Conservation (phyloP, 176 grass and related monocot genomes). For the Hsuehochloa calcarea region DNA sequence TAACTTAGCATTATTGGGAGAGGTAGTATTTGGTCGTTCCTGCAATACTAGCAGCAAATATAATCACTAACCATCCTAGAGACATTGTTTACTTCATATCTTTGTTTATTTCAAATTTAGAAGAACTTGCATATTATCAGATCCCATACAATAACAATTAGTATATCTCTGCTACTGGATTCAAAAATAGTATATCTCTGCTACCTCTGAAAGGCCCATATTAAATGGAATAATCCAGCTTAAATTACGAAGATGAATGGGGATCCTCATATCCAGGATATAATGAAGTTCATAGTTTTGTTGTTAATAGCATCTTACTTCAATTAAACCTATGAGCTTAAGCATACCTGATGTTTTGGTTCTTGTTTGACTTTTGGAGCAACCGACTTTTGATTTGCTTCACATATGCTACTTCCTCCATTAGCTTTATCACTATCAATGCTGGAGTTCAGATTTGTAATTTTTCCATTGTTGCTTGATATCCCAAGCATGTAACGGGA, state of each 20-base stretch:
- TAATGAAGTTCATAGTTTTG: neutral
- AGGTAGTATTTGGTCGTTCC: slow-evolving; percentile 48
- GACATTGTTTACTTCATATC: neutral
- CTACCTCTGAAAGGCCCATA: slow-evolving; percentile 14
- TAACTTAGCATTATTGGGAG: slow-evolving; percentile 49
- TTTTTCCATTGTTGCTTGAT: slow-evolving; percentile 66
- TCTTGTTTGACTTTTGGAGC: slow-evolving; percentile 62
- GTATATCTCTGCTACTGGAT: neutral
- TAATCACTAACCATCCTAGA: slow-evolving; percentile 31
- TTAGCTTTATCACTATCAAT: slow-evolving; percentile 56
- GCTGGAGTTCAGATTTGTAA: slow-evolving; percentile 51
- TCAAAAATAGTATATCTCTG: neutral
- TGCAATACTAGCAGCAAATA: slow-evolving; percentile 61
- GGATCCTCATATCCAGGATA: neutral
- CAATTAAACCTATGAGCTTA: slow-evolving; percentile 5
- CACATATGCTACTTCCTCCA: slow-evolving; percentile 45
- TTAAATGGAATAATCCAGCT: neutral
- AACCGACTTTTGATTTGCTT: slow-evolving; percentile 47
- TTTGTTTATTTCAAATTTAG: slow-evolving; percentile 1
- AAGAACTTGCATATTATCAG: neutral
- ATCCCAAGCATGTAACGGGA: slow-evolving; percentile 93
- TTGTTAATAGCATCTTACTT: slow-evolving; percentile 8
- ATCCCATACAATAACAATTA: neutral
- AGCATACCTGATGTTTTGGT: slow-evolving; percentile 70
- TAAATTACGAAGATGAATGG: neutral